Base-by-base conservation (phyloP, 2,329 filamentous ascomycete genomes). In the Paecilomyces formosus region DNA sequence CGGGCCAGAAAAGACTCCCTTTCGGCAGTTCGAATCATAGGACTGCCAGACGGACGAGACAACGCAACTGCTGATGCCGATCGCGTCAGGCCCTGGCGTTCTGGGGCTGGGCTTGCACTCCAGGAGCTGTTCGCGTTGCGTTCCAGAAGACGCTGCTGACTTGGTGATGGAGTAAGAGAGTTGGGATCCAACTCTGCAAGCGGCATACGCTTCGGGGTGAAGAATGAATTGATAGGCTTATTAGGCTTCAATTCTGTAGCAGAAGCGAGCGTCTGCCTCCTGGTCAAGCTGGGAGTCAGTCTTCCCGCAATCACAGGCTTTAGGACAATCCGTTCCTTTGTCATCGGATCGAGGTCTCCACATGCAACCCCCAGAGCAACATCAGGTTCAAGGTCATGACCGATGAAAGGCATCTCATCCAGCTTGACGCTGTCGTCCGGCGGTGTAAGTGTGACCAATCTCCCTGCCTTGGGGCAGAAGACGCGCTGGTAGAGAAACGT, bases 401-500 rank as follows among this genome's bases (percentile, higher is more conserved):
- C 95, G 62, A 99, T 90, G 66, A 88, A 97, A 0, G 88, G 83
- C 81, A 96, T 87, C 50, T 88, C 83, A 9, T 86, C 83, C 0
- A 87, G 78, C 24, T 86, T 83, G 22, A 91, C 72, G 3, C 84
- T 84, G 5, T 82, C 76, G 0, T 85, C 83, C 0, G 88, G 82
- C 13, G 85, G 79, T 0, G 86, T 94, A 59, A 96, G 80, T 60
- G 91, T 86, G 49, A 96, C 89, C 52, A 97, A 75, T 61, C 85
- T 78, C 59, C 87, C 81, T 50, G 82, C 81, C 39, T 81, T 78
- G 0, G 93, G 92, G 70, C 93, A 97, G 72, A 90, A 99, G 2
- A 97, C 93, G 75, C 94, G 89, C 76, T 97, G 94, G 68, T 97
- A 89, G 18, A 97, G 77, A 68, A 99, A 99, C 0, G 94, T 97